Conservation (phyloP, 139 green algal species). For the Pleodorina starrii region DNA sequence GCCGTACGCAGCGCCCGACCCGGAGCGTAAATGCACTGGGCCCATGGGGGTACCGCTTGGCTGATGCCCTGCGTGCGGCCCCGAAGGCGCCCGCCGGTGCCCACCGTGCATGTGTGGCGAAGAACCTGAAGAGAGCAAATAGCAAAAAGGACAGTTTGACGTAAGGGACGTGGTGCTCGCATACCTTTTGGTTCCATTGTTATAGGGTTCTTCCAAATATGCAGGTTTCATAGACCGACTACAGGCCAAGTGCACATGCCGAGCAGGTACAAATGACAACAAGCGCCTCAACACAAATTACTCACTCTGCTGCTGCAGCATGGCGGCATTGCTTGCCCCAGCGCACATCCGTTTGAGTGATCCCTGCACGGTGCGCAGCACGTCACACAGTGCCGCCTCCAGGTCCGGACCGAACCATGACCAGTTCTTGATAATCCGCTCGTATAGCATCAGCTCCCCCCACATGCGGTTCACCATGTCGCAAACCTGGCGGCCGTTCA, state of each 20-base stretch:
- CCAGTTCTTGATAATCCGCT: constrained; percentile 66
- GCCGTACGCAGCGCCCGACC: neutral
- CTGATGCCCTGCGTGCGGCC: neutral
- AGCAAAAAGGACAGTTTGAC: too few species aligned
- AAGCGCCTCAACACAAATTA: too few species aligned
- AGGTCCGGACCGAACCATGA: constrained; percentile 64
- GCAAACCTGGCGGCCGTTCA: constrained; percentile 25
- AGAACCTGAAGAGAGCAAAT: neutral
- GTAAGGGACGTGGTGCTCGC: too few species aligned
- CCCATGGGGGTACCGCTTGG: neutral
- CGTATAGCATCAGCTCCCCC: constrained; percentile 55
- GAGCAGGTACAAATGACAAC: too few species aligned
- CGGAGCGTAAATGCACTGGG: neutral
- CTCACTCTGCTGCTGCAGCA: constrained; percentile 20
- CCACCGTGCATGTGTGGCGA: neutral
- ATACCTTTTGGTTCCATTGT: too few species aligned
- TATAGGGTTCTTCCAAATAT: too few species aligned
- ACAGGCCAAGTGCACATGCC: too few species aligned
- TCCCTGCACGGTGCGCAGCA: constrained; percentile 55
- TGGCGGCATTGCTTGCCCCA: constrained; percentile 27
- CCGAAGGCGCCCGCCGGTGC: constrained; percentile 1
- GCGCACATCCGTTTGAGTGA: constrained; percentile 59
- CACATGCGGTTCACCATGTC: constrained; percentile 50
- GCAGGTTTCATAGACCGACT: too few species aligned
- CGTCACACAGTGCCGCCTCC: constrained; percentile 65